Base-by-base conservation (phyloP, 768 basidiomycete genomes). In the Rhizopogon sp. region DNA sequence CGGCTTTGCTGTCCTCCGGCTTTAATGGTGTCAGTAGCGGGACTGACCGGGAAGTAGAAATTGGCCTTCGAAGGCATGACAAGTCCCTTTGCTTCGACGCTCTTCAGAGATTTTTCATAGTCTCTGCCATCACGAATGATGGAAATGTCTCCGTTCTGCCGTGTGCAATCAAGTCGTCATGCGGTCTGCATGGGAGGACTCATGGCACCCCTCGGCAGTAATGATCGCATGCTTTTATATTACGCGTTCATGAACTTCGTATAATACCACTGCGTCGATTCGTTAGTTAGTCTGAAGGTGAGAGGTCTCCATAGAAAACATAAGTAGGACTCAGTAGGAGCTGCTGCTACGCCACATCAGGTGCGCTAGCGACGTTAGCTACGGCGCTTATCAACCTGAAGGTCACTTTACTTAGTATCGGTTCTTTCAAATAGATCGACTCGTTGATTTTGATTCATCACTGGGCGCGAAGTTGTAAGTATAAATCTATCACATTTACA, bases 31-130 rank as follows among this genome's bases (percentile, higher is more conserved):
- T 55, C 10, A 61, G 49, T 16, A 17, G 14, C 9, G 28, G 25
- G 43, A 60, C 60, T 43, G 56, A 81, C 80, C 39, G 82, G 75
- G 63, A 84, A 84, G 62, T 81, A 83, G 40, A 84, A 63, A 59
- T 83, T 81, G 1, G 81, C 82, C 68, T 78, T 81, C 53, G 74
- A 77, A 17, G 82, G 83, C 79, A 84, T 82, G 37, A 84, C 76
- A 37, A 84, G 62, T 1, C 75, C 83, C 51, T 74, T 78, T 0
- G 80, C 79, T 56, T 77, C 76, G 62, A 84, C 79, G 14, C 60
- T 62, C 10, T 63, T 63, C 56, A 83, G 59, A 40, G 71, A 69
- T 35, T 69, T 73, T 43, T 64, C 69, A 33, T 80, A 70, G 59
- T 81, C 70, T 1, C 77, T 79, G 0, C 68, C 69, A 60, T 80